These are phyloP conservation scores for Rhodotorula sp. DNA, from an alignment of 1,284 basidiomycete species.

Conservation along the genomic window DNA sequence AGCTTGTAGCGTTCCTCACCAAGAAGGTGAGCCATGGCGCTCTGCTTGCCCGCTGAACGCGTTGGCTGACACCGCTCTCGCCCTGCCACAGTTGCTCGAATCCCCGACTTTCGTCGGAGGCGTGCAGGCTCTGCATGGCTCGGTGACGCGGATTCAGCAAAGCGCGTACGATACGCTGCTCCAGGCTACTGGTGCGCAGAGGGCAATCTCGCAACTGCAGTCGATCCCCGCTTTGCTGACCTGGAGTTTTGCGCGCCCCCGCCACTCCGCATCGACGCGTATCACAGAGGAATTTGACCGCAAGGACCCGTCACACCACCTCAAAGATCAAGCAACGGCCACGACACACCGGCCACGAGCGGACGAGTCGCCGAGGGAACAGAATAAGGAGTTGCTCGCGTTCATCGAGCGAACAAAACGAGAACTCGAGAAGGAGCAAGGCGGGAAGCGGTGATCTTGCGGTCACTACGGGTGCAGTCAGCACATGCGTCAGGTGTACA, in stretches of 20 bases:
- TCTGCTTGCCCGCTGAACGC: not conserved
- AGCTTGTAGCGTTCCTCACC: constrained; percentile 29
- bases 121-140: constrained; percentile 17
- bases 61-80: not conserved
- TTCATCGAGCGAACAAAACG: constrained; percentile 23
- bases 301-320: constrained; percentile 14
- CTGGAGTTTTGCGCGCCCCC: not conserved
- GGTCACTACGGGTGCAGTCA: no score
- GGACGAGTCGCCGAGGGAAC: constrained; percentile 17
- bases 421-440: constrained; percentile 11
- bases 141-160: constrained; percentile 12
- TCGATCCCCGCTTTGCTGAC: not conserved
- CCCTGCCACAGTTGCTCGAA: constrained; percentile 14
- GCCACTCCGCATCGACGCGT: not conserved
- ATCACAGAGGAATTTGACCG: constrained; percentile 16
- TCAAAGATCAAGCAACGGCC: not conserved
- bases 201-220: not conserved
- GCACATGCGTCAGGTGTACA: not conserved
- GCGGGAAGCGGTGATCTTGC: not conserved
- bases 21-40: constrained; percentile 15
- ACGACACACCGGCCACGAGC: constrained; percentile 17
- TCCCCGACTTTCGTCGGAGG: constrained; percentile 9
- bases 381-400: constrained; percentile 18
- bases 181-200: constrained; percentile 17
- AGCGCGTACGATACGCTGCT: constrained; percentile 28